Evolutionary conservation across 768 basidiomycete genomes (phyloP), one percentile per base, ranked within the genome.

Genomic region (Boletus tylopilopsis): DNA sequence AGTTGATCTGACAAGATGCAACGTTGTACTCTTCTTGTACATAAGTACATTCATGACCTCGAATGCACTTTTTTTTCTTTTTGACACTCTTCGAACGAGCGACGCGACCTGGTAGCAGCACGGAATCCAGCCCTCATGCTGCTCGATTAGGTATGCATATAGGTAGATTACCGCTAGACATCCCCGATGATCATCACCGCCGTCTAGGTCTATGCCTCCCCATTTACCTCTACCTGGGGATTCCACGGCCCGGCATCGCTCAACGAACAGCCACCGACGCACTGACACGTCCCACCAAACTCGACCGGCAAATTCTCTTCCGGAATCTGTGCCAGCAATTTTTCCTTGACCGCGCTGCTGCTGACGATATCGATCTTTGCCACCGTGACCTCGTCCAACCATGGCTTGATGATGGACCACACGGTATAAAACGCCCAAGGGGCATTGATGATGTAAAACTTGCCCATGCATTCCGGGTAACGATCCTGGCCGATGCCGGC

Each of bases 381-480:
- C 43, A 95, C 93, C 24, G 95, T 99, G 23, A 94, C 96, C 59
- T 85, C 84, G 69, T 98, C 95, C 59, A 99, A 74, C 91, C 91
- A 98, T 3, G 82, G 84, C 74, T 91, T 95, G 74, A 98, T 81
- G 56, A 94, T 66, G 18, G 73, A 64, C 94, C 94, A 99, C 19
- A 95, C 87, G 33, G 86, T 79, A 43, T 81, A 79, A 75, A 99
- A 99, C 44, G 83, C 78, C 84, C 87, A 97, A 0, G 95, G 95
- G 0, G 92, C 90, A 64, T 98, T 97, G 79, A 96, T 89, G 78
- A 98, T 94, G 77, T 90, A 99, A 76, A 99, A 97, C 66, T 90
- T 91, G 74, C 95, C 95, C 95, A 97, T 92, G 57, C 78, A 82
- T 68, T 95, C 91, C 2, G 93, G 90, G 69, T 94, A 98, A 57